A percentile compares a stretch with the other conserved stretches of the same genome.
Conservation (phyloP, 345 rosid species). For the Streptanthus diversifolius region DNA sequence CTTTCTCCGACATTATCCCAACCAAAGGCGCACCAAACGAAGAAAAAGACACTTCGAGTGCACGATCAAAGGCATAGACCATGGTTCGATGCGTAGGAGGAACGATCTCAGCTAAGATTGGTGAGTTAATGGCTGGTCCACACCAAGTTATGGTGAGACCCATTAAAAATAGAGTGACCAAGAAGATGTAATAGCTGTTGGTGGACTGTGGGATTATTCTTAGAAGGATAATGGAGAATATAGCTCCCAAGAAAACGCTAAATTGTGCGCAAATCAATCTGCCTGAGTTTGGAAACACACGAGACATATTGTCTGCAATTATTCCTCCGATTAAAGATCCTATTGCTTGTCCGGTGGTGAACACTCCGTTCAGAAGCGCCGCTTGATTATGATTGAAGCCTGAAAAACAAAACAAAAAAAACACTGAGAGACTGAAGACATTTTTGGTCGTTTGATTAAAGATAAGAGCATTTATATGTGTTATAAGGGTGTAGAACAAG, state of each 20-base stretch:
- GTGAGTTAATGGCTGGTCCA: constrained; percentile 71
- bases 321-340: constrained; percentile 75
- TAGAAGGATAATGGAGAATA: constrained; percentile 70
- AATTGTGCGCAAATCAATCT: constrained; percentile 79
- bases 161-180: constrained; percentile 60
- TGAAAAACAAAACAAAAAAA: background rate
- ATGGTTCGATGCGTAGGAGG: constrained; percentile 78
- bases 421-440: background rate
- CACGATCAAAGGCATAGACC: constrained; percentile 87
- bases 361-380: constrained; percentile 64
- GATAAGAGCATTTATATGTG: background rate
- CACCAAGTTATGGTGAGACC: constrained; percentile 84
- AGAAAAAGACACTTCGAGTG: constrained; percentile 72
- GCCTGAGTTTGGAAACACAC: constrained; percentile 56
- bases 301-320: constrained; percentile 63
- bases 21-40: constrained; percentile 89
- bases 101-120: constrained; percentile 84
- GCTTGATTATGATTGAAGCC: constrained; percentile 71
- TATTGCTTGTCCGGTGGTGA: constrained; percentile 64
- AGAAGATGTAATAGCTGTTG: constrained; percentile 54
- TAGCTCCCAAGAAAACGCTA: constrained; percentile 80
- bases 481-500: background rate
- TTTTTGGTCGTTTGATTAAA: background rate
- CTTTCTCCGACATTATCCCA: constrained; percentile 73
- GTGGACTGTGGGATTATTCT: constrained; percentile 58